Base-by-base conservation (phyloP, 768 basidiomycete species). In the Leccinum truebloodii region DNA sequence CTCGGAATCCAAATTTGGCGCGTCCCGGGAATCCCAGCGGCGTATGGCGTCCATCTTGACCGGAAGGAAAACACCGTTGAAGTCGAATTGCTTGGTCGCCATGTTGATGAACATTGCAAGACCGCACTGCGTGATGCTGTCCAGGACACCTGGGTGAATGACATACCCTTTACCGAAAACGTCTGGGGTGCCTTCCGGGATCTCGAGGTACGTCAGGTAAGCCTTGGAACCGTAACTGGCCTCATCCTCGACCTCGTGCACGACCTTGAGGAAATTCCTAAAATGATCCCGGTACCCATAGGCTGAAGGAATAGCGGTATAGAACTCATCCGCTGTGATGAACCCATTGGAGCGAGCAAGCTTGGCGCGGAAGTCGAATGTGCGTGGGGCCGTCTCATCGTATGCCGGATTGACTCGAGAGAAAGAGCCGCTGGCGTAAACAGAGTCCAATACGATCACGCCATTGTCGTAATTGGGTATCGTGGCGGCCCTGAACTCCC, bases 131-230 rank as follows among this genome's bases (percentile, higher is more conserved):
- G 32, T 34, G 32, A 34, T 34, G 32, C 71, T 73, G 59, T 75
- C 74, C 7, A 75, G 60, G 35, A 75, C 64, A 57, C 74, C 74
- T 3, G 74, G 74, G 58, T 75, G 75, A 54, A 75, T 70, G 48
- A 52, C 60, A 20, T 75, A 75, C 26, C 71, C 70, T 55, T 63
- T 66, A 3, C 69, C 72, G 37, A 69, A 73, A 5, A 73, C 72
- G 8, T 73, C 68, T 7, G 68, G 68, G 12, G 70, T 71, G 44
- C 55, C 49, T 34, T 68, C 60, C 0, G 67, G 63, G 20, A 67
- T 18, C 52, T 67, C 64, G 44, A 67, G 67, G 54, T 66, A 67
- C 10, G 72, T 64, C 3, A 73, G 39, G 54, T 73, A 72, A 9
- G 64, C 71, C 56, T 73, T 73, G 3, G 63, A 57, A 6, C 66